These are phyloP conservation scores for Poa pratensis DNA, from an alignment of 176 grass and related monocot genomes.

Conservation along the genomic window DNA sequence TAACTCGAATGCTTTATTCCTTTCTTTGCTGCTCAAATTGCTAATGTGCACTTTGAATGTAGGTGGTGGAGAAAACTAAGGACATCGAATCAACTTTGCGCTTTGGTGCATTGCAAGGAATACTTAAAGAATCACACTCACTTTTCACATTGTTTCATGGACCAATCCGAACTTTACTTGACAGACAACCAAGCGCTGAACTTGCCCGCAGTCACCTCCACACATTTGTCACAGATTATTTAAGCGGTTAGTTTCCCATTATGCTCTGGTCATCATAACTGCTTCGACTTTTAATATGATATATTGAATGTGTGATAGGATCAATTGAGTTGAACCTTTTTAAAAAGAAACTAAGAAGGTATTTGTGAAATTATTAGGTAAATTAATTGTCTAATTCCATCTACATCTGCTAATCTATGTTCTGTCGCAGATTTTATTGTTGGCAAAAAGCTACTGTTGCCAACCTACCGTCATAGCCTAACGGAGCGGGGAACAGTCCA, in stretches of 20 bases:
- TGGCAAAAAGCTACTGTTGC: slow-evolving; percentile 81
- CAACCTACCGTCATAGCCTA: slow-evolving; percentile 85
- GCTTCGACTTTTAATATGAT: background rate
- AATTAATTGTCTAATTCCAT: slow-evolving; percentile 30
- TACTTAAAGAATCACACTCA: slow-evolving; percentile 91
- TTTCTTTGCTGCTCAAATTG: slow-evolving; percentile 31
- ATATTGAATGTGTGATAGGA: background rate
- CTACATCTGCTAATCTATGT: slow-evolving; percentile 32
- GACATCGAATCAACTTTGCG: slow-evolving; percentile 72
- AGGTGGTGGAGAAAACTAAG: slow-evolving; percentile 94
- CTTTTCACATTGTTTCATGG: slow-evolving; percentile 88
- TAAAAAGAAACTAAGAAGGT: slow-evolving; percentile 1
- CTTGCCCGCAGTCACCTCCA: slow-evolving; percentile 74
- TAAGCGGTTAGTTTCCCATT: slow-evolving; percentile 63
- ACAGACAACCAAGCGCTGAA: slow-evolving; percentile 88
- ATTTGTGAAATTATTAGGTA: slow-evolving; percentile 11
- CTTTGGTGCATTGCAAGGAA: slow-evolving; percentile 59
- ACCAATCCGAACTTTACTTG: slow-evolving; percentile 75
- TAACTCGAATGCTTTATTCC: slow-evolving; percentile 20
- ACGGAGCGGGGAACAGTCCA: slow-evolving; percentile 83
- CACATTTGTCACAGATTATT: slow-evolving; percentile 92
- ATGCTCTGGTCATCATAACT: slow-evolving; percentile 9
- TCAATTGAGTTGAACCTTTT: background rate
- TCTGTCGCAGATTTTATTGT: slow-evolving; percentile 71
- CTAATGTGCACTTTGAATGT: slow-evolving; percentile 35